Evolutionary conservation across 768 basidiomycete species (phyloP).

Genomic region (Termitomyces titanicus): DNA sequence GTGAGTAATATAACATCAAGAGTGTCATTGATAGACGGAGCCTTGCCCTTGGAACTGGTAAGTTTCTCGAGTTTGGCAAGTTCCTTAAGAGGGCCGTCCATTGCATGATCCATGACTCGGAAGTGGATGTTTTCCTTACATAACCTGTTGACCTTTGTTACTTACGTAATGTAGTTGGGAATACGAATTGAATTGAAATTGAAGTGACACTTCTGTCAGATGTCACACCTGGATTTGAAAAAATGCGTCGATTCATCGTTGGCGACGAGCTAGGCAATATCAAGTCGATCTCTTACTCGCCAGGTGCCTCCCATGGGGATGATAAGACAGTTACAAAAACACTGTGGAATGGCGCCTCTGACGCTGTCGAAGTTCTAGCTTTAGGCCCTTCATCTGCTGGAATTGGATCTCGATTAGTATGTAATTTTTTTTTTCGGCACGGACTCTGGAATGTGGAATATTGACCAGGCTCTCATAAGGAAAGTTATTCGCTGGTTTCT

Average conservation of each 20-base stretch:
- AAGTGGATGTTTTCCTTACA: constrained; percentile 25
- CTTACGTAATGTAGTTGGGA: too few species aligned
- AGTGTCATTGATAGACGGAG: constrained; percentile 51
- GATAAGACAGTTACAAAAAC: constrained; percentile 30
- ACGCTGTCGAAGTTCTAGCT: constrained; percentile 30
- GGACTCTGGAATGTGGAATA: not conserved
- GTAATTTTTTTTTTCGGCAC: constrained; percentile 15
- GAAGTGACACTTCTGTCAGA: too few species aligned
- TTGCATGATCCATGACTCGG: too few species aligned
- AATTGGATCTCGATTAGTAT: constrained; percentile 33
- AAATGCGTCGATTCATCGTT: constrained; percentile 66
- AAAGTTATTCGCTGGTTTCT: constrained; percentile 65
- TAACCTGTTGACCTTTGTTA: constrained; percentile 1
- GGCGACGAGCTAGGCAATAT: constrained; percentile 81
- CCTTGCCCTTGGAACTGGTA: constrained; percentile 50
- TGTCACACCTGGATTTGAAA: not conserved
- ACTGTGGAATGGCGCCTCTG: constrained; percentile 29
- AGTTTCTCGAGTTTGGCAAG: constrained; percentile 72
- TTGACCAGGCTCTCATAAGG: constrained; percentile 28
- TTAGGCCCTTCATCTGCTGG: constrained; percentile 19
- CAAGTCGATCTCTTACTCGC: constrained; percentile 51
- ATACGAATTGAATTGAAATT: too few species aligned
- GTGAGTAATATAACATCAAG: constrained; percentile 61
- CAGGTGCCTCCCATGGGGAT: constrained; percentile 23
- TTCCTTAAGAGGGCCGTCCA: constrained; percentile 79